These are phyloP conservation scores for Crithidia fasciculata DNA, from an alignment of 208 protist genomes.

Conservation along the genomic window DNA sequence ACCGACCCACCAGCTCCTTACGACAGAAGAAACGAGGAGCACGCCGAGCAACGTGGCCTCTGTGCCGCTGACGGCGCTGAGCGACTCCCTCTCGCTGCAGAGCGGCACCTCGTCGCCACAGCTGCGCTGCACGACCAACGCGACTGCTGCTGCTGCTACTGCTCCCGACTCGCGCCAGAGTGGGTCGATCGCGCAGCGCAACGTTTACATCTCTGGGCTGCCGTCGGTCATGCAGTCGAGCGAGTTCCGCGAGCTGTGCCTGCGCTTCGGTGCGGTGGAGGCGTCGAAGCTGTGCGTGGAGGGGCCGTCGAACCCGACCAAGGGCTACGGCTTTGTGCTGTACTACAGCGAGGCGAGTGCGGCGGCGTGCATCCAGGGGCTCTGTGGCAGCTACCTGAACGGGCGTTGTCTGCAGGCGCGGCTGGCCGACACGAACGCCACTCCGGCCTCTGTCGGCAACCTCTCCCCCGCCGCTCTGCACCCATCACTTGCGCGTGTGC, in stretches of 20 bases:
- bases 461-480: no score
- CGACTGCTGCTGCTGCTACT: neutral
- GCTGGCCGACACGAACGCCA: conserved; percentile 52
- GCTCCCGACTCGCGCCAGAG: neutral
- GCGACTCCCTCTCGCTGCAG: neutral
- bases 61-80: neutral
- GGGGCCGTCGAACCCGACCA: conserved; percentile 40
- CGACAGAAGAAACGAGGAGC: neutral
- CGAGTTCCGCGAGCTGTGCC: conserved; percentile 72
- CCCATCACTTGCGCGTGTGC: neutral
- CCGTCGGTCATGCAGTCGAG: conserved; percentile 44
- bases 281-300: conserved; percentile 68
- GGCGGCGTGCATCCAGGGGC: conserved; percentile 45
- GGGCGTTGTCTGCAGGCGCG: conserved; percentile 57
- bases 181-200: conserved; percentile 37
- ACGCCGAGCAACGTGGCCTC: neutral
- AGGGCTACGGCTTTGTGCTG: conserved; percentile 76
- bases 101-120: neutral
- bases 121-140: neutral
- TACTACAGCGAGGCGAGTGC: conserved; percentile 62
- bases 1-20: neutral
- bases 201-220: conserved; percentile 81
- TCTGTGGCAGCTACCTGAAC: conserved; percentile 43
- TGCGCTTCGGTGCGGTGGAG: conserved; percentile 66
- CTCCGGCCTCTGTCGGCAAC: conserved; percentile 18